Evolutionary conservation across 768 basidiomycete genomes (phyloP), one percentile per base, ranked within the genome.

Genomic region (Tulasnella calospora): DNA sequence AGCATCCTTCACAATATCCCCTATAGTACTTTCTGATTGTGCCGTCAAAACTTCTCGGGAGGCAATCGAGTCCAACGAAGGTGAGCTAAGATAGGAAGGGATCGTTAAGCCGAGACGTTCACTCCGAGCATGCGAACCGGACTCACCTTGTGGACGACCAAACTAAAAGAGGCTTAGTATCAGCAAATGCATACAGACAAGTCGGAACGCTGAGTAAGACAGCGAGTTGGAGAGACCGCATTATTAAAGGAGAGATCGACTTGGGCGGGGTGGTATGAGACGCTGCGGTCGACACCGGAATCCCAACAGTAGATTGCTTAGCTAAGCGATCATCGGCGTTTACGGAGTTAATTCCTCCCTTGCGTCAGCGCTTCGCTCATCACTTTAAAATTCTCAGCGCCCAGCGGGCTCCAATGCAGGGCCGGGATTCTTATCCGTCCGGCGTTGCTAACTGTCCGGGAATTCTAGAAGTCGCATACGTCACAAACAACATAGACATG

Each of bases 141-240:
- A 69, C 72, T 78, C 33, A 78, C 72, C 13, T 21, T 27, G 73
- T n/a, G 23, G 72, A 46, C 27, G 78, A 78, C 72, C 78, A 73
- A 46, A 30, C 72, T 6, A 73, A n/a, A 33, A 74, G 38, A 1
- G 71, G 78, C 30, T 46, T 74, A 6, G 71, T 74, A 41, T 73
- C 78, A 7, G 71, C 46, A 57, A 46, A 74, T 6, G 78, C 71
- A 30, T 40, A 55, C 33, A 57, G 75, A 21, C 75, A 46, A 12
- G 44, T 23, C 35, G 38, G 67, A 36, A 40, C 35, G 55, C 27
- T 38, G 30, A 77, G 35, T 17, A 57, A 55, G 21, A 35, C 51
- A 67, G 75, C 38, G 44, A 46, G 30, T 69, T 70, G 57, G 30
- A 47, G 55, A 77, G 55, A 36, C 55, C 36, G 12, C 47, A 47